Evolutionary conservation across 371 early-diverging fungal species (phyloP).

Genomic region (Mortierella sp.): DNA sequence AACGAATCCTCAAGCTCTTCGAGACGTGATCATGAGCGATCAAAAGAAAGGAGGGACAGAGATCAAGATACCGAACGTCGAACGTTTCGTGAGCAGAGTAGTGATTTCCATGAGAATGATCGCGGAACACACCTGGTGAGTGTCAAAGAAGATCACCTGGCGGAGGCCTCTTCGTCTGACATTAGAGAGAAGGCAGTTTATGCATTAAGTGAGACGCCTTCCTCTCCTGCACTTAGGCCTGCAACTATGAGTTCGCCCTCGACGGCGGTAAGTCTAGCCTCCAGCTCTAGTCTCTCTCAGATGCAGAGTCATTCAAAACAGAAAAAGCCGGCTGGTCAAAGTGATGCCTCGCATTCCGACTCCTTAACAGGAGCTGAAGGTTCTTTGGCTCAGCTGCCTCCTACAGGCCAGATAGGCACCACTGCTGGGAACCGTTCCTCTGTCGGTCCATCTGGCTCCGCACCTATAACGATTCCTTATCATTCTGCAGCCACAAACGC

Average conservation of each 20-base stretch:
- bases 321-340: not conserved
- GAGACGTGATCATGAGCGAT: constrained; percentile 36
- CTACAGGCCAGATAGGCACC: constrained; percentile 13
- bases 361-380: constrained; percentile 3
- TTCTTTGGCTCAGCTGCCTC: constrained; percentile 22
- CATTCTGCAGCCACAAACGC: constrained; percentile 54
- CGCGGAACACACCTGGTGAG: constrained; percentile 9
- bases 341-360: not conserved
- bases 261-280: not conserved
- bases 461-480: constrained; percentile 48
- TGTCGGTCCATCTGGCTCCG: constrained; percentile 19
- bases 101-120: constrained; percentile 6
- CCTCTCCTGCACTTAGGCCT: not conserved
- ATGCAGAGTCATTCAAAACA: not conserved
- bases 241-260: not conserved
- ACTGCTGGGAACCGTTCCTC: constrained; percentile 19
- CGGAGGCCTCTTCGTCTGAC: not conserved
- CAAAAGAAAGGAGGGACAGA: constrained; percentile 19
- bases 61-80: constrained; percentile 29
- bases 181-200: not conserved
- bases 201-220: not conserved
- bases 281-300: not conserved
- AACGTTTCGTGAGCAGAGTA: constrained; percentile 19
- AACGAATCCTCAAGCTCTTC: constrained; percentile 30
- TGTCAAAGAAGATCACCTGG: constrained; percentile 7